Percentiles rank a stretch among this genome's conserved stretches.
phyloP scores from a whole-genome alignment of 2,329 filamentous ascomycete genomes.

The Zymoseptoria crescenta region DNA sequence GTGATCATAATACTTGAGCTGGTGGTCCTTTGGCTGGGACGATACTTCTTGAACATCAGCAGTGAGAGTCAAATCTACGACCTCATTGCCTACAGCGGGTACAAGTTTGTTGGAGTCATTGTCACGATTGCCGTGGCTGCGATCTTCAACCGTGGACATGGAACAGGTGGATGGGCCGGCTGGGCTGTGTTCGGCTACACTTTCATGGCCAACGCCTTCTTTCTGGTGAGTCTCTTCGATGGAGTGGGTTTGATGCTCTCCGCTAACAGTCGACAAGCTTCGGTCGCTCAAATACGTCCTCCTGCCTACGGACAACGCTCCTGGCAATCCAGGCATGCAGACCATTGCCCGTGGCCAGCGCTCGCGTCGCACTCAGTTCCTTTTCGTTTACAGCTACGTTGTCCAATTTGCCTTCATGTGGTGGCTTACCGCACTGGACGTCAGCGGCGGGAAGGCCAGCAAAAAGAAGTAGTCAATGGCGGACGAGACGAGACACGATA shows the following conservation, averaged over 20 bases:
- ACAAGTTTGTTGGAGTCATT: slow-evolving; percentile 98
- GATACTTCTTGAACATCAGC: slow-evolving; percentile 87
- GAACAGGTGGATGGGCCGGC: slow-evolving; percentile 79
- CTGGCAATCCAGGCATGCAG: slow-evolving; percentile 57
- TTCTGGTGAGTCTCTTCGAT: slow-evolving; percentile 58
- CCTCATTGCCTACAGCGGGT: slow-evolving; percentile 90
- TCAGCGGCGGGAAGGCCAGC: slow-evolving; percentile 11
- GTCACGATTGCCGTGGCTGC: slow-evolving; percentile 75
- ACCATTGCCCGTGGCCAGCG: slow-evolving; percentile 76
- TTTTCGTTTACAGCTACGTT: slow-evolving; percentile 90
- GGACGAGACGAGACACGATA: not conserved
- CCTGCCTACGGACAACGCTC: slow-evolving; percentile 68
- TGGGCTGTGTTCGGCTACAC: slow-evolving; percentile 89
- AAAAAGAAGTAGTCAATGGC: not conserved
- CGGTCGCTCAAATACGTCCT: slow-evolving; percentile 93
- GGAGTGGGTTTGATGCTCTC: not conserved
- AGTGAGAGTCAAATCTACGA: slow-evolving; percentile 92
- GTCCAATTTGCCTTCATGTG: slow-evolving; percentile 96
- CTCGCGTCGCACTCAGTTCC: slow-evolving; percentile 80
- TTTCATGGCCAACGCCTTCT: slow-evolving; percentile 89
- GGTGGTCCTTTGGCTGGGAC: slow-evolving; percentile 79
- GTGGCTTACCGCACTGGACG: slow-evolving; percentile 51
- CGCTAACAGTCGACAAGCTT: slow-evolving; percentile 50
- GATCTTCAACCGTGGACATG: slow-evolving; percentile 66
- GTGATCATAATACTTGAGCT: slow-evolving; percentile 83